Base-by-base conservation (phyloP, 306 rosid species). In the Gleditsia sinensis region DNA sequence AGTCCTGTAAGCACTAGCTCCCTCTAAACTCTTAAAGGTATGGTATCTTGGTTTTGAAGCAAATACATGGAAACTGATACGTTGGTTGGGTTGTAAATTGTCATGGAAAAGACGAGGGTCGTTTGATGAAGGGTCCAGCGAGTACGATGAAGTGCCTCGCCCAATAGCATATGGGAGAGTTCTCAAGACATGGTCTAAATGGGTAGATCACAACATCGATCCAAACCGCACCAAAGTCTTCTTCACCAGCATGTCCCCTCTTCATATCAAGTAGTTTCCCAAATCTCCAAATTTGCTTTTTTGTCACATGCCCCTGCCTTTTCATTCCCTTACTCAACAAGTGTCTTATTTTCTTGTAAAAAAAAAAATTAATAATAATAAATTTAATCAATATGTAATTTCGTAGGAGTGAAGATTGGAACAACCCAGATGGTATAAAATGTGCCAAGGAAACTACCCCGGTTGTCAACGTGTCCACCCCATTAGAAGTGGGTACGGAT, bases 161-260 rank as follows among this genome's bases (percentile, higher is more conserved):
- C 92, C 97, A 3, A 57, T 13, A 16, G 95, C 92, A 1, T 94
- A 94, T 55, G 65, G 32, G 68, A 88, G 88, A 77, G 97, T 94
- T 39, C 50, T 94, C 67, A 82, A 30, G 7, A 94, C 97, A 0
- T 94, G 99, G 99, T 83, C 92, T 10, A 87, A 76, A 57, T 94
- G 94, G 96, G 95, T 90, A 19, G 90, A 92, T 24, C 49, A 81
- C 34, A 92, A 94, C 75, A 81, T 94, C 24, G 82, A 94, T 78
- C 92, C 96, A 20, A 87, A 86, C 32, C 89, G 87, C 5, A 94
- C 99, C 67, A 87, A 82, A 1, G 89, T 94, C 54, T 94, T 92
- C 83, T 94, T 94, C 79, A 78, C 42, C 50, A 90, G 95, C 95
- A 92, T 79, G 93, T 94, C 99, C 19, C 99, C 99, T 78, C 97